These are phyloP conservation scores for Luzula sylvatica DNA, from an alignment of 176 grass and related monocot genomes.

Conservation along the genomic window DNA sequence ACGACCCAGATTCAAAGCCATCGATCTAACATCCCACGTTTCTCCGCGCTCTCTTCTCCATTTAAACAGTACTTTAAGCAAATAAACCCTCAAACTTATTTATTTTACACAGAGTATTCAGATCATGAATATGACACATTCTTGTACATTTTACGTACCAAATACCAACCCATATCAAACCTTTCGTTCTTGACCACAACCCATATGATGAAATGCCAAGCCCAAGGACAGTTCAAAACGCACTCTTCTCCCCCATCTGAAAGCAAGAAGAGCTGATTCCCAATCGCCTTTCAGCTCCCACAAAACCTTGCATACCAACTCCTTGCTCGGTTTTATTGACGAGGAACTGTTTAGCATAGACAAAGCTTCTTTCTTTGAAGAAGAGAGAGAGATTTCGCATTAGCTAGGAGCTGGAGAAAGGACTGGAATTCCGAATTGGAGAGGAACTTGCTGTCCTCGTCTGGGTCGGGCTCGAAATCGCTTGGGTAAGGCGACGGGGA, in stretches of 20 bases:
- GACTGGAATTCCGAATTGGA: constrained; percentile 36
- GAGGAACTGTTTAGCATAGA: constrained; percentile 32
- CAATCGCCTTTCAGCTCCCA: constrained; percentile 63
- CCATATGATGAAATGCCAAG: constrained; percentile 67
- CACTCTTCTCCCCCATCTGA: constrained; percentile 50
- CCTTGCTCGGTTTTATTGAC: not conserved
- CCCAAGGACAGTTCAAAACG: constrained; percentile 21
- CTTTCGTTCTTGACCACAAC: constrained; percentile 42
- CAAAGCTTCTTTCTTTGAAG: constrained; percentile 41
- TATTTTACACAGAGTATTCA: too few species aligned
- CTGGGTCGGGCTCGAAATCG: constrained; percentile 50
- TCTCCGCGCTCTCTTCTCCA: too few species aligned
- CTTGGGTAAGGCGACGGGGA: constrained; percentile 23
- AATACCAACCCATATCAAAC: constrained; percentile 61
- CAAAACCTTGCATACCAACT: constrained; percentile 34
- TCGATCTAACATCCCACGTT: too few species aligned
- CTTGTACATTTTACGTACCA: constrained; percentile 45
- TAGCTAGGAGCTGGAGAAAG: constrained; percentile 48
- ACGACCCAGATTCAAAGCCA: too few species aligned
- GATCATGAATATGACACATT: too few species aligned
- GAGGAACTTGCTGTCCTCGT: constrained; percentile 1
- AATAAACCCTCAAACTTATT: too few species aligned
- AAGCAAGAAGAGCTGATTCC: constrained; percentile 34
- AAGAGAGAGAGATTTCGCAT: constrained; percentile 35
- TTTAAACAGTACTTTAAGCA: too few species aligned